These are phyloP conservation scores for Helichrysum umbraculigerum DNA, from an alignment of 129 eudicot species.

Conservation along the genomic window DNA sequence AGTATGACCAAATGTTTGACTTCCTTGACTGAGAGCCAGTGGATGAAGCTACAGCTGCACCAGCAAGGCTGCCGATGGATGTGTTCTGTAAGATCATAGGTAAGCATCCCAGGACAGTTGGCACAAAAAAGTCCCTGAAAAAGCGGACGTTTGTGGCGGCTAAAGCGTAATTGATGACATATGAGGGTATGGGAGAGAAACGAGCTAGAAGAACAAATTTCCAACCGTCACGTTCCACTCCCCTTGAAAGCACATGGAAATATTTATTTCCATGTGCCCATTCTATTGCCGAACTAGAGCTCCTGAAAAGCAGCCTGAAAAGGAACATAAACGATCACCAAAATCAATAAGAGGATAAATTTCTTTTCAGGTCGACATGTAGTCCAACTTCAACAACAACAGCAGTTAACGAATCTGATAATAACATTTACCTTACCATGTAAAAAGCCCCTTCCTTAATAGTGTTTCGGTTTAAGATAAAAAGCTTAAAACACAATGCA, in stretches of 20 bases:
- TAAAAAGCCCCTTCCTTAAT: neutral
- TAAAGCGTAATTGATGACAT: slow-evolving; percentile 81
- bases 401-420: neutral
- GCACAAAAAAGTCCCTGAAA: slow-evolving; percentile 73
- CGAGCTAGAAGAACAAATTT: slow-evolving; percentile 93
- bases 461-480: neutral
- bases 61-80: slow-evolving; percentile 92
- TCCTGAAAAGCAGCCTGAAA: slow-evolving; percentile 67
- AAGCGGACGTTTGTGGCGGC: slow-evolving; percentile 84
- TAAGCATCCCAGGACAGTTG: slow-evolving; percentile 85
- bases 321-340: neutral
- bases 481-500: neutral
- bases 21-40: slow-evolving; percentile 46
- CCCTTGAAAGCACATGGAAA: slow-evolving; percentile 67
- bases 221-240: slow-evolving; percentile 96
- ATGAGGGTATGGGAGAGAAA: slow-evolving; percentile 94
- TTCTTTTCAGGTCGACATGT: neutral
- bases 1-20: slow-evolving; percentile 76
- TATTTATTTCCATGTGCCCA: slow-evolving; percentile 80
- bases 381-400: neutral
- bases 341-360: slow-evolving; percentile 15
- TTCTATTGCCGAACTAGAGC: slow-evolving; percentile 60
- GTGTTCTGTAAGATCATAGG: slow-evolving; percentile 98
- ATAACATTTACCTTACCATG: neutral
- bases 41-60: slow-evolving; percentile 85